Percentiles rank a stretch among this genome's conserved stretches.
phyloP scores from a whole-genome alignment of 2,329 filamentous ascomycete genomes.

The Trichoderma sp. region DNA sequence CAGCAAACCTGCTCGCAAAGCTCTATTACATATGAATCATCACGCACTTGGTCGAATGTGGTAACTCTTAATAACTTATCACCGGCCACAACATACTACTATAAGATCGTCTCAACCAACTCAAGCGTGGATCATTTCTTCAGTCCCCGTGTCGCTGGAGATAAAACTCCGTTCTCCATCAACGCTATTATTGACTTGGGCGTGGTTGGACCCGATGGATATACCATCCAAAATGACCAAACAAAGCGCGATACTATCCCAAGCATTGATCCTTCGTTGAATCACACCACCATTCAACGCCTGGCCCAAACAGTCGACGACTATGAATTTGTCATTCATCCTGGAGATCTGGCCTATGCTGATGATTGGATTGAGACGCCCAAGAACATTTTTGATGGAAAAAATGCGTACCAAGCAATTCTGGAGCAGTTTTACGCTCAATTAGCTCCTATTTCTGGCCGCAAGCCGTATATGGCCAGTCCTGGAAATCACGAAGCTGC shows the following conservation, averaged over 20 bases:
- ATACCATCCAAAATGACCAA: constrained; percentile 37
- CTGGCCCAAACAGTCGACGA: constrained; percentile 51
- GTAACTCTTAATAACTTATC: constrained; percentile 46
- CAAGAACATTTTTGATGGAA: constrained; percentile 47
- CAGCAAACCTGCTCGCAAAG: constrained; percentile 43
- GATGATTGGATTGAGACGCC: constrained; percentile 54
- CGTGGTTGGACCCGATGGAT: constrained; percentile 41
- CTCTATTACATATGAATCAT: constrained; percentile 51
- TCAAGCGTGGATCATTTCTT: constrained; percentile 53
- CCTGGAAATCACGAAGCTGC: constrained; percentile 58
- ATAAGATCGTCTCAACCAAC: constrained; percentile 57
- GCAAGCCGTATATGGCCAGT: constrained; percentile 49
- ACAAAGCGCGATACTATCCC: constrained; percentile 51
- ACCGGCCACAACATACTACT: constrained; percentile 58
- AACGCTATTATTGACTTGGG: constrained; percentile 51
- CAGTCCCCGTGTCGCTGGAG: constrained; percentile 52
- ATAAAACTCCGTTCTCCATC: constrained; percentile 53
- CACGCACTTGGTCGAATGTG: constrained; percentile 52
- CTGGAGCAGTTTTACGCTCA: constrained; percentile 52
- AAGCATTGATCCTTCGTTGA: constrained; percentile 48
- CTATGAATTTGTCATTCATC: constrained; percentile 55
- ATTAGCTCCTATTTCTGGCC: constrained; percentile 44
- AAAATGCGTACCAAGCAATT: constrained; percentile 55
- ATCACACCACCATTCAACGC: constrained; percentile 58
- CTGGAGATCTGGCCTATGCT: constrained; percentile 57